Evolutionary conservation across 116 monocot species (phyloP).

Genomic region (Zostera marina): DNA sequence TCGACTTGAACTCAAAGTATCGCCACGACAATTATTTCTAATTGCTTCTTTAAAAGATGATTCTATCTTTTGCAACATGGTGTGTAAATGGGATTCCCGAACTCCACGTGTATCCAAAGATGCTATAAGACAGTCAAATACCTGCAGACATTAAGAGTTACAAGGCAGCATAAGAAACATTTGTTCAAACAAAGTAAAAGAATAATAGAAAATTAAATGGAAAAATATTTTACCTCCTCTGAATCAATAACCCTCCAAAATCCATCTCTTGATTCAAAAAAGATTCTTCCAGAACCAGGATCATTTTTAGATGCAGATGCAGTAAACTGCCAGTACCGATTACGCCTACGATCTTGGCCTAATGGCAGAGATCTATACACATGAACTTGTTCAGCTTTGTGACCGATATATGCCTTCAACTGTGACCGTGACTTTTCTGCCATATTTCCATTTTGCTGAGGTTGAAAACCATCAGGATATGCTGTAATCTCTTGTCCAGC

Average conservation of each 20-base stretch:
- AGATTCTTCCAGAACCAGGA: constrained; percentile 74
- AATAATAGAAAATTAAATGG: neutral
- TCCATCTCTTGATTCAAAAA: constrained; percentile 78
- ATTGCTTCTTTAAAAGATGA: constrained; percentile 60
- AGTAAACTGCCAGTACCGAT: constrained; percentile 86
- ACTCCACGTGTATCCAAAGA: constrained; percentile 72
- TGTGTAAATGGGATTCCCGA: constrained; percentile 81
- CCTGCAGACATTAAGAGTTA: constrained; percentile 18
- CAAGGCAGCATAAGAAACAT: neutral
- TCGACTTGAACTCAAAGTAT: neutral
- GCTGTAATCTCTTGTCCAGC: constrained; percentile 34
- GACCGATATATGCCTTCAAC: constrained; percentile 71
- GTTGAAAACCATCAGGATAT: constrained; percentile 26
- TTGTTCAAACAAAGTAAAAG: neutral
- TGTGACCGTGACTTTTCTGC: constrained; percentile 76
- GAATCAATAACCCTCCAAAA: constrained; percentile 84
- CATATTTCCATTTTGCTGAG: constrained; percentile 48
- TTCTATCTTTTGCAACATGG: constrained; percentile 73
- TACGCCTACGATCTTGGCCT: constrained; percentile 91
- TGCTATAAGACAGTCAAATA: constrained; percentile 65
- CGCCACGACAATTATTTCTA: constrained; percentile 8
- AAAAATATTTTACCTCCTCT: constrained; percentile 40
- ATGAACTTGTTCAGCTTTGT: constrained; percentile 77
- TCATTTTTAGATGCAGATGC: constrained; percentile 79
- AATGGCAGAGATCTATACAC: constrained; percentile 85